phyloP scores from a whole-genome alignment of 352 stramenopile genomes.

The Phytophthora megakarya region DNA sequence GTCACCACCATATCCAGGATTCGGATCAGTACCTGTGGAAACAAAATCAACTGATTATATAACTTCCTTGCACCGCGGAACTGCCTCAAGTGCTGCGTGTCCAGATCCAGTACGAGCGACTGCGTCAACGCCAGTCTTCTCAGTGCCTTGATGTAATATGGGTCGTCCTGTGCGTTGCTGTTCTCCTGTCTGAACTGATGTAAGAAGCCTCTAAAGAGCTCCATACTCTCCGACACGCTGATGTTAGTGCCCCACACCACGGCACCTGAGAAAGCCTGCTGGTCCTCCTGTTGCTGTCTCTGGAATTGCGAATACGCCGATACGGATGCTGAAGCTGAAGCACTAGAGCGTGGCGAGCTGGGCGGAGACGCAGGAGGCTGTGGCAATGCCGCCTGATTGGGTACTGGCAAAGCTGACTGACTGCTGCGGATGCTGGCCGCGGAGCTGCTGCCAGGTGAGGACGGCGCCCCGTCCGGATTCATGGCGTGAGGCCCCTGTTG shows the following conservation, averaged over 20 bases:
- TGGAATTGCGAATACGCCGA: conserved; percentile 37
- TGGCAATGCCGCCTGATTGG: conserved; percentile 39
- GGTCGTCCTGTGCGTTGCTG: conserved; percentile 39
- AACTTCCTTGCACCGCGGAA: conserved; percentile 84
- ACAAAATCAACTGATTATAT: conserved; percentile 97
- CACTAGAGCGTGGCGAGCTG: conserved; percentile 64
- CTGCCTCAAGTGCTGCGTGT: conserved; percentile 91
- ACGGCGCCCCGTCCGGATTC: conserved; percentile 34
- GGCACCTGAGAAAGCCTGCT: conserved; percentile 63
- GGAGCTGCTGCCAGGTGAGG: conserved; percentile 49
- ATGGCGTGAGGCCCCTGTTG: conserved; percentile 26
- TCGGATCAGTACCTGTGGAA: conserved; percentile 95
- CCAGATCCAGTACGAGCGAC: conserved; percentile 89
- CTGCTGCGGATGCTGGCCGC: conserved; percentile 39
- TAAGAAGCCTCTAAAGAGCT: conserved; percentile 89
- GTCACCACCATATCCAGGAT: conserved; percentile 97
- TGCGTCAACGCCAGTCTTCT: conserved; percentile 79
- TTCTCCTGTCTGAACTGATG: conserved; percentile 72
- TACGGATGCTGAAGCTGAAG: conserved; percentile 47
- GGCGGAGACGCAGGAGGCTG: conserved; percentile 64
- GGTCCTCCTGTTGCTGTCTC: conserved; percentile 52
- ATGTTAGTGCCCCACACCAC: conserved; percentile 96
- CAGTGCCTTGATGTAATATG: conserved; percentile 84
- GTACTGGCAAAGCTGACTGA: conserved; percentile 12
- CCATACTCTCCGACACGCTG: conserved; percentile 92